Evolutionary conservation across 2,329 filamentous ascomycete species (phyloP), one percentile per base, ranked within the genome.

Genomic region (Aspergillus brasiliensis): DNA sequence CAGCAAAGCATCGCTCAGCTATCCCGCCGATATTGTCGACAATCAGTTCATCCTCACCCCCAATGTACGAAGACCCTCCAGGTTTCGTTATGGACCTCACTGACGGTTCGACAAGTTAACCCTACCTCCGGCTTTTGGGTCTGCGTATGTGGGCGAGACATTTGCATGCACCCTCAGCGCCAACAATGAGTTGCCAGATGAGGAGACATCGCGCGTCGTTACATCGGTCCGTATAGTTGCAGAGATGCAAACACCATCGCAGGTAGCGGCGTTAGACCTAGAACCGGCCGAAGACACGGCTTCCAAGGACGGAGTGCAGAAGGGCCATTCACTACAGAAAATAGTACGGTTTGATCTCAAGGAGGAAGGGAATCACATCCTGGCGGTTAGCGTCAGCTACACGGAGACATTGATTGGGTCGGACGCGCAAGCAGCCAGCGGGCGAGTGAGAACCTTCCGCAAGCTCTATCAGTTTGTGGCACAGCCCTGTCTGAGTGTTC

Each of bases 401-500:
- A 96, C 92, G 57, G 94, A 98, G 77, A 92, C 91, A 0, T 85
- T 90, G 67, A 72, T 79, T 63, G 71, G 73, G 0, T 74, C 75
- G 37, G 77, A 77, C 21, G 71, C 73, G 28, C 74, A 78, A 63
- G 82, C 82, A 21, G 82, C 81, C 2, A 81, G 82, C 58, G 84
- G 83, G 4, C 85, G 91, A 52, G 89, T 91, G 38, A 83, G 95
- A 61, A 96, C 92, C 8, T 98, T 98, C 73, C 83, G 94, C 66
- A 98, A 98, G 79, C 80, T 99, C 61, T 99, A 98, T 76, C 95
- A 98, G 75, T 99, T 99, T 73, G 88, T 96, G 57, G 95, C 93
- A 72, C 94, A 96, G 80, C 87, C 91, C 40, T 90, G 92, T 61
- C 81, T 99, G 66, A 91, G 93, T 64, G 94, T 99, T 60, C 84